phyloP scores from a whole-genome alignment of 371 early-diverging fungal species.

The Syncephalastrum racemosum region DNA sequence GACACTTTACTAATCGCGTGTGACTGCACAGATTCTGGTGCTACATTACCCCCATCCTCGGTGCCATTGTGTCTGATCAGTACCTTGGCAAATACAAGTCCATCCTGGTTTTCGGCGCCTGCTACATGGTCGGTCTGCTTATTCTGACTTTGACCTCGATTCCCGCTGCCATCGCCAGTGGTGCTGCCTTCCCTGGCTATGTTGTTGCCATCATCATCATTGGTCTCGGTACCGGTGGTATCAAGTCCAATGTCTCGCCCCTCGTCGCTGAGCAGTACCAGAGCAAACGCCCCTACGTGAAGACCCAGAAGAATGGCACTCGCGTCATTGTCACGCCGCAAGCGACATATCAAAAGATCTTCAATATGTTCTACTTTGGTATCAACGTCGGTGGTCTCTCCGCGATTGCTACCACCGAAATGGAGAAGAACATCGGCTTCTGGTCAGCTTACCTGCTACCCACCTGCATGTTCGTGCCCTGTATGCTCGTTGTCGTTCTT shows the following conservation, averaged over 20 bases:
- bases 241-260: slow-evolving; percentile 49
- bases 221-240: slow-evolving; percentile 60
- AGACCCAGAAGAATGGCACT: slow-evolving; percentile 23
- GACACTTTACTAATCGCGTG: neutral
- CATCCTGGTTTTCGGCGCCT: slow-evolving; percentile 63
- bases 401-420: slow-evolving; percentile 58
- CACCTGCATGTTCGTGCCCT: slow-evolving; percentile 65
- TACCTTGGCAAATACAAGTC: slow-evolving; percentile 84
- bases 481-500: slow-evolving; percentile 54
- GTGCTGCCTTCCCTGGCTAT: slow-evolving; percentile 64
- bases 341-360: slow-evolving; percentile 31
- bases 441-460: slow-evolving; percentile 73
- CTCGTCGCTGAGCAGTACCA: slow-evolving; percentile 49
- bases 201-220: slow-evolving; percentile 70
- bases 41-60: slow-evolving; percentile 79
- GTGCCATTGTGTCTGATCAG: slow-evolving; percentile 82
- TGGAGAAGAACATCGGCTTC: slow-evolving; percentile 55
- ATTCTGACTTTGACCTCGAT: slow-evolving; percentile 65
- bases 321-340: slow-evolving; percentile 29
- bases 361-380: slow-evolving; percentile 27
- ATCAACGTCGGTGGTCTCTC: slow-evolving; percentile 69
- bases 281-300: slow-evolving; percentile 30
- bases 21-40: slow-evolving; percentile 55
- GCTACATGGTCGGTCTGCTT: slow-evolving; percentile 75
- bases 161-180: slow-evolving; percentile 50